Evolutionary conservation across 441 rosid genomes (phyloP).

Genomic region (Euphorbia corollata): DNA sequence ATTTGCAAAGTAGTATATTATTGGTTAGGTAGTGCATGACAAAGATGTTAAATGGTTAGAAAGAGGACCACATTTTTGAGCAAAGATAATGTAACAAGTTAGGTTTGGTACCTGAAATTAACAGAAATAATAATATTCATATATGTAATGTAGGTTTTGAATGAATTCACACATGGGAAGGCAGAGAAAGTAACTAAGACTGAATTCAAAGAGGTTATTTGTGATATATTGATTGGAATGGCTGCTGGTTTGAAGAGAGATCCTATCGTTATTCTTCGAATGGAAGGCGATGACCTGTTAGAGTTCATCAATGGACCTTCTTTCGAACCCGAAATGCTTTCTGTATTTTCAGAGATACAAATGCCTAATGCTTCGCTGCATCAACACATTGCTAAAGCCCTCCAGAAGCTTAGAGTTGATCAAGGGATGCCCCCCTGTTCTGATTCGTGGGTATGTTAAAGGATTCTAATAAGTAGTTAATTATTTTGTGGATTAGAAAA

Average conservation of each 20-base stretch:
- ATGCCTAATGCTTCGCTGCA: conserved; percentile 39
- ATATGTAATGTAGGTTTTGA: conserved; percentile 44
- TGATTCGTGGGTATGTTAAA: conserved; percentile 65
- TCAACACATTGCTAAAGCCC: conserved; percentile 45
- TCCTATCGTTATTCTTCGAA: conserved; percentile 87
- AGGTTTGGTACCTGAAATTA: background rate
- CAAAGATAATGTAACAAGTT: background rate
- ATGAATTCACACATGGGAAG: conserved; percentile 80
- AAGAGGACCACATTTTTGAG: conserved; percentile 3
- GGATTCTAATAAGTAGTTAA: too few relatives aligned
- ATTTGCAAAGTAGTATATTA: too few relatives aligned
- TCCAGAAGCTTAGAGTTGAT: conserved; percentile 70
- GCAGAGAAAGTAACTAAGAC: conserved; percentile 66
- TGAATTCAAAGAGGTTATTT: conserved; percentile 79
- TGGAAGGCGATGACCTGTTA: conserved; percentile 85
- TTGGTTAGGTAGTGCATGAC: conserved; percentile 7
- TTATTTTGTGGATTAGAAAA: too few relatives aligned
- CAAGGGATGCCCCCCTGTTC: conserved; percentile 85
- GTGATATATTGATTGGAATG: conserved; percentile 85
- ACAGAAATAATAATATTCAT: background rate
- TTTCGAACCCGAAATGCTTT: conserved; percentile 59
- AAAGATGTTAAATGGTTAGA: conserved; percentile 12
- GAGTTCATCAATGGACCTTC: conserved; percentile 62
- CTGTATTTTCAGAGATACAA: conserved; percentile 46
- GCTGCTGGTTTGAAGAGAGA: conserved; percentile 94